These are phyloP conservation scores for Taphrina populina DNA, from an alignment of 1,139 yeast genomes.

Conservation along the genomic window DNA sequence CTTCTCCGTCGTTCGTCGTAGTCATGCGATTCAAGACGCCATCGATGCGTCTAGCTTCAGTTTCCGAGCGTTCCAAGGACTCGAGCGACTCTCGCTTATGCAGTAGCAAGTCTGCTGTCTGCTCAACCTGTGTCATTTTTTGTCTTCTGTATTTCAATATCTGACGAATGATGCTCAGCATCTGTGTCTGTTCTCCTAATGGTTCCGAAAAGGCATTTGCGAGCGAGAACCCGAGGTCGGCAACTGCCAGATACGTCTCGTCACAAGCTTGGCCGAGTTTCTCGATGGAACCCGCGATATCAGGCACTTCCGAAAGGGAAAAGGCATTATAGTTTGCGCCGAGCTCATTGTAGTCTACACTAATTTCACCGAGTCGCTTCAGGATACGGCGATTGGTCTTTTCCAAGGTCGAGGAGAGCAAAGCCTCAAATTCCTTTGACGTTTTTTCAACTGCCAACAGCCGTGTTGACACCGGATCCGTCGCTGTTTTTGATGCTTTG, in stretches of 20 bases:
- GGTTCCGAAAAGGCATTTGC: slow-evolving; percentile 80
- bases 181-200: slow-evolving; percentile 75
- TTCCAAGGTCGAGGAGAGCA: slow-evolving; percentile 60
- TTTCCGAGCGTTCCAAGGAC: slow-evolving; percentile 48
- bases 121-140: slow-evolving; percentile 64
- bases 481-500: slow-evolving; percentile 41
- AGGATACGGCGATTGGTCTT: slow-evolving; percentile 65
- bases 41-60: slow-evolving; percentile 49
- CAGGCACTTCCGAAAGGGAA: slow-evolving; percentile 59
- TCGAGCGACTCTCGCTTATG: slow-evolving; percentile 48
- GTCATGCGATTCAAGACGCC: slow-evolving; percentile 37
- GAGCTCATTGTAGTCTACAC: slow-evolving; percentile 62
- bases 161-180: slow-evolving; percentile 64
- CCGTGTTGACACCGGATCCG: slow-evolving; percentile 22
- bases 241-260: slow-evolving; percentile 64
- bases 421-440: slow-evolving; percentile 56
- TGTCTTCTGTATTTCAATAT: slow-evolving; percentile 68
- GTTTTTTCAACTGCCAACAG: slow-evolving; percentile 27
- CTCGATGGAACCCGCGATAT: slow-evolving; percentile 57
- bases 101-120: slow-evolving; percentile 58
- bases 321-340: slow-evolving; percentile 73
- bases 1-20: too few relatives aligned
- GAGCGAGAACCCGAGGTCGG: slow-evolving; percentile 64
- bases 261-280: slow-evolving; percentile 80
- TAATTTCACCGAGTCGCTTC: slow-evolving; percentile 46